A percentile compares a stretch with the other conserved stretches of the same genome.
phyloP scores from a whole-genome alignment of 768 basidiomycete genomes.

The Termitomyces sp. region DNA sequence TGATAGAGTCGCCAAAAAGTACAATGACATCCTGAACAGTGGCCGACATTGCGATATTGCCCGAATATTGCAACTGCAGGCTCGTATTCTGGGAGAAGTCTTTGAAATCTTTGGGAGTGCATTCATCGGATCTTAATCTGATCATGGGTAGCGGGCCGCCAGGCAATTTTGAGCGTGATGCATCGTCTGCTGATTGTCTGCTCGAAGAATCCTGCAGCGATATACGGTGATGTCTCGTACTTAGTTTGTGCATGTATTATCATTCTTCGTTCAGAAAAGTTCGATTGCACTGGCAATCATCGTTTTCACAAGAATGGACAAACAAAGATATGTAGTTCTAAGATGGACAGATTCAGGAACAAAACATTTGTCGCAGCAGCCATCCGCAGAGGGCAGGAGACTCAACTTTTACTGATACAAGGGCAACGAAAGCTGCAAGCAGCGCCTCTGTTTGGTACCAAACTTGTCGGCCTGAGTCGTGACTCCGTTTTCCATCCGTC shows the following conservation, averaged over 20 bases:
- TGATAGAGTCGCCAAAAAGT: constrained; percentile 81
- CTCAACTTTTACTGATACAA: neutral
- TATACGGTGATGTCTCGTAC: neutral
- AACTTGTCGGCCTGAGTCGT: neutral
- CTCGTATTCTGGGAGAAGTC: neutral
- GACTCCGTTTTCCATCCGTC: neutral
- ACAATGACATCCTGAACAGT: constrained; percentile 60
- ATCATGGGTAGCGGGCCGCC: neutral
- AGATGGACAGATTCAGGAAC: neutral
- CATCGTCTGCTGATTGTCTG: neutral
- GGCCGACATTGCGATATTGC: constrained; percentile 41
- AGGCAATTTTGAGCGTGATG: neutral
- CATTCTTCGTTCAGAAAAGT: neutral
- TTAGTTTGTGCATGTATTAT: neutral
- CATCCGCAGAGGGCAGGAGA: neutral
- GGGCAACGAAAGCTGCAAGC: neutral
- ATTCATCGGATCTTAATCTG: neutral
- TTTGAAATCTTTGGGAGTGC: neutral
- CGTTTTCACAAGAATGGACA: neutral
- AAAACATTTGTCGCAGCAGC: neutral
- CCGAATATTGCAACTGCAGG: constrained; percentile 5
- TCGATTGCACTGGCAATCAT: neutral
- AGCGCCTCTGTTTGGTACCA: neutral
- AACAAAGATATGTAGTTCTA: neutral
- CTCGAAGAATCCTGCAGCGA: neutral